A percentile compares a stretch with the other conserved stretches of the same genome.
Evolutionary conservation across 2,329 filamentous ascomycete genomes (phyloP).

Genomic region (Fusarium camptoceras): DNA sequence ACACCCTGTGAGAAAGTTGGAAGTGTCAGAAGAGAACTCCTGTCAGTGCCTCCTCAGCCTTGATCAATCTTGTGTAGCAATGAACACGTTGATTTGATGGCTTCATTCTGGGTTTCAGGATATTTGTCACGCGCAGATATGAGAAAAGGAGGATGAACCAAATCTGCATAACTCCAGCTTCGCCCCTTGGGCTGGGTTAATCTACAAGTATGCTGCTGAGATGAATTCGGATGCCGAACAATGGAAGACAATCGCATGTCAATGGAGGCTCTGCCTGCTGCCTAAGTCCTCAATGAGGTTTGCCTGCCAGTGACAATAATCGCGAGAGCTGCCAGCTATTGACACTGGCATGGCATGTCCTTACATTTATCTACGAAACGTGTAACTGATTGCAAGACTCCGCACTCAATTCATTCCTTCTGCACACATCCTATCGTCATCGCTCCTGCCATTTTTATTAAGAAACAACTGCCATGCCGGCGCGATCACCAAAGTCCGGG

Average conservation of each 20-base stretch:
- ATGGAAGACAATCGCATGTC: background rate
- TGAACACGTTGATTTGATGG: background rate
- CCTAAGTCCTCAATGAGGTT: background rate
- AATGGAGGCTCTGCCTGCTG: background rate
- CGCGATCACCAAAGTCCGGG: background rate
- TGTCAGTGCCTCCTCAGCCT: background rate
- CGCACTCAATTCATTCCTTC: background rate
- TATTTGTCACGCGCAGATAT: background rate
- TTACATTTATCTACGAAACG: background rate
- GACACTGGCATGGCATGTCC: slow-evolving; percentile 22
- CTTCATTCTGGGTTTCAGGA: background rate
- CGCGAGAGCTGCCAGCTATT: background rate
- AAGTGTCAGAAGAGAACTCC: background rate
- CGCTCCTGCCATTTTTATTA: background rate
- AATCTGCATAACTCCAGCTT: background rate
- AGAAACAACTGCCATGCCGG: background rate
- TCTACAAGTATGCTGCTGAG: background rate
- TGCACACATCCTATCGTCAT: background rate
- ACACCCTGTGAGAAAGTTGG: background rate
- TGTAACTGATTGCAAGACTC: background rate
- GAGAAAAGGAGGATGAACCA: background rate
- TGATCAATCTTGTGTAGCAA: background rate
- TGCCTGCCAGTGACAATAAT: no score
- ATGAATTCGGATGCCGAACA: background rate
- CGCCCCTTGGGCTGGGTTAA: background rate